Conservation (phyloP, 345 rosid species). For the Populus euphratica region DNA sequence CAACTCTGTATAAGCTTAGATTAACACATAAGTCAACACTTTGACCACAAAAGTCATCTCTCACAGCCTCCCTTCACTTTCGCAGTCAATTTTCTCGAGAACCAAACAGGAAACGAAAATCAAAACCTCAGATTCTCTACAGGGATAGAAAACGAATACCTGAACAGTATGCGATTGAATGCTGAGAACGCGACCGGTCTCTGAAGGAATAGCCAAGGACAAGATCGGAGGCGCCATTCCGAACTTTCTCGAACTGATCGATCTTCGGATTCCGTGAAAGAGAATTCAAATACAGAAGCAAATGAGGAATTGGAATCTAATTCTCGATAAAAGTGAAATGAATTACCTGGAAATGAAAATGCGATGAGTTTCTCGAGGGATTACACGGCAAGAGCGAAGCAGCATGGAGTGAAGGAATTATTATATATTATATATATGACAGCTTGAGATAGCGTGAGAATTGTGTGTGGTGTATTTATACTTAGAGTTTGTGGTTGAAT, state of each 20-base stretch:
- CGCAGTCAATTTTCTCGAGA: background rate
- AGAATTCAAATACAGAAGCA: background rate
- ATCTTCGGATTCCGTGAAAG: slow-evolving; percentile 11
- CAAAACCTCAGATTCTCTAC: background rate
- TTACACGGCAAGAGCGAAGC: background rate
- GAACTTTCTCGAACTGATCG: slow-evolving; percentile 32
- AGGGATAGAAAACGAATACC: slow-evolving; percentile 33
- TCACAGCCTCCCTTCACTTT: background rate
- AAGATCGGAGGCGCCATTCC: slow-evolving; percentile 81
- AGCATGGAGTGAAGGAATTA: background rate
- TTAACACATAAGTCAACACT: background rate
- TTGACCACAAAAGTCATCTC: no score
- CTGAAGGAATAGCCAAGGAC: slow-evolving; percentile 83
- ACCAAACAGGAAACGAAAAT: background rate
- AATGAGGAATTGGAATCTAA: background rate
- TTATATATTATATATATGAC: no score
- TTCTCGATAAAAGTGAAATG: no score
- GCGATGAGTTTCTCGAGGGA: no score
- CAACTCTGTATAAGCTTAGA: no score
- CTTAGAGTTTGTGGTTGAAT: background rate
- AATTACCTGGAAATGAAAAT: no score
- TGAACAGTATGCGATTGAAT: slow-evolving; percentile 97
- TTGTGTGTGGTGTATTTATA: background rate
- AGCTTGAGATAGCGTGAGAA: no score
- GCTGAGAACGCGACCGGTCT: slow-evolving; percentile 96